phyloP scores from a whole-genome alignment of 805 yeast species.

The Candida peoriensis region DNA sequence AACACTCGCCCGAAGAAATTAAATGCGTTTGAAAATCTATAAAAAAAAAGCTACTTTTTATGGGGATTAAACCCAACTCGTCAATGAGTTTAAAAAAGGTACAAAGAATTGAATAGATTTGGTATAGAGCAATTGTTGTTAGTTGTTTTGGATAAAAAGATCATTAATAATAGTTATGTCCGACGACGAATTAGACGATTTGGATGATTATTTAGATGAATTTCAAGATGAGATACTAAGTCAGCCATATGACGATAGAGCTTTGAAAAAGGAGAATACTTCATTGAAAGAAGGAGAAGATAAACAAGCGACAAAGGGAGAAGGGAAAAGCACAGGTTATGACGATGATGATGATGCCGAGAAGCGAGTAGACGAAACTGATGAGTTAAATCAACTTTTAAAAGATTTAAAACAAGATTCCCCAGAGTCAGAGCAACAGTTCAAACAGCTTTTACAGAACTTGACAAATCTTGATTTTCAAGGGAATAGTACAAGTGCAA shows the following conservation, averaged over 20 bases:
- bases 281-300: conserved; percentile 10
- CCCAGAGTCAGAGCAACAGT: conserved; percentile 47
- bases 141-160: no score
- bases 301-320: conserved; percentile 8
- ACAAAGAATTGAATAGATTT: no score
- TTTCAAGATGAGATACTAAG: conserved; percentile 67
- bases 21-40: no score
- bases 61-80: no score
- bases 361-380: no score
- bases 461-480: conserved; percentile 22
- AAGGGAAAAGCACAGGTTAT: conserved; percentile 14
- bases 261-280: conserved; percentile 12
- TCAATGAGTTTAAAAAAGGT: no score
- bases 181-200: conserved; percentile 61
- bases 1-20: no score
- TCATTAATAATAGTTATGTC: no score
- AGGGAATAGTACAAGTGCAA: neutral
- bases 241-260: conserved; percentile 32
- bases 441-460: conserved; percentile 38
- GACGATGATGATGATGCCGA: conserved; percentile 23
- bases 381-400: conserved; percentile 24
- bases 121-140: no score
- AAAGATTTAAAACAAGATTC: conserved; percentile 36
- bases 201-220: conserved; percentile 83
- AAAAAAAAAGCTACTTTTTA: no score